Percentiles rank a stretch among this genome's conserved stretches.
These are phyloP conservation scores for Diplosphaera chodatii DNA, from an alignment of 139 green algal species.

Conservation along the genomic window DNA sequence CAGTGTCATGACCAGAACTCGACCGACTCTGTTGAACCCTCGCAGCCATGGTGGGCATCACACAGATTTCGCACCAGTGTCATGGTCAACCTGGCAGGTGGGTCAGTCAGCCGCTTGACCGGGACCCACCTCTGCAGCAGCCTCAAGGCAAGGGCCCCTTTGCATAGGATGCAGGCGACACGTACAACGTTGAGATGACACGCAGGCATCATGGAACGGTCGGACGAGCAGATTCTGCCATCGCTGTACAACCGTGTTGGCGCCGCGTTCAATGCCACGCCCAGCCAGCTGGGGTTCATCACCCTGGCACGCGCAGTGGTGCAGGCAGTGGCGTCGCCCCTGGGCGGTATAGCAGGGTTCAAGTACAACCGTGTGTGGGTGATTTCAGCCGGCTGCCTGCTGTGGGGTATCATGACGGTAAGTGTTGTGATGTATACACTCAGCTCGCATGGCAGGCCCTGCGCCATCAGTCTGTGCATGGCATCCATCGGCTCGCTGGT, in stretches of 20 bases:
- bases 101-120: too few species aligned
- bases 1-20: too few species aligned
- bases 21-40: too few species aligned
- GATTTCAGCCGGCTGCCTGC: conserved; percentile 32
- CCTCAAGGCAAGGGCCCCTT: too few species aligned
- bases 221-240: conserved; percentile 31
- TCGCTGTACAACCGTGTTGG: conserved; percentile 21
- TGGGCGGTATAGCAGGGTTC: conserved; percentile 14
- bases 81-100: conserved; percentile 2
- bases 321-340: conserved; percentile 31
- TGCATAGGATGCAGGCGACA: too few species aligned
- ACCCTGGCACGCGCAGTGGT: conserved; percentile 46
- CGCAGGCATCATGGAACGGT: conserved; percentile 18
- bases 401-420: conserved; percentile 50
- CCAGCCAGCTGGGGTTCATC: conserved; percentile 37
- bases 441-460: too few species aligned
- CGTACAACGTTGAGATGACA: too few species aligned
- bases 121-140: too few species aligned
- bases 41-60: too few species aligned
- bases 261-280: conserved; percentile 8
- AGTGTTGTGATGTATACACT: too few species aligned
- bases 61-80: neutral
- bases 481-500: too few species aligned
- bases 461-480: too few species aligned
- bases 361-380: conserved; percentile 31